Evolutionary conservation across 305 asterid genomes (phyloP), one percentile per base, ranked within the genome.

Genomic region (Striga hermonthica): DNA sequence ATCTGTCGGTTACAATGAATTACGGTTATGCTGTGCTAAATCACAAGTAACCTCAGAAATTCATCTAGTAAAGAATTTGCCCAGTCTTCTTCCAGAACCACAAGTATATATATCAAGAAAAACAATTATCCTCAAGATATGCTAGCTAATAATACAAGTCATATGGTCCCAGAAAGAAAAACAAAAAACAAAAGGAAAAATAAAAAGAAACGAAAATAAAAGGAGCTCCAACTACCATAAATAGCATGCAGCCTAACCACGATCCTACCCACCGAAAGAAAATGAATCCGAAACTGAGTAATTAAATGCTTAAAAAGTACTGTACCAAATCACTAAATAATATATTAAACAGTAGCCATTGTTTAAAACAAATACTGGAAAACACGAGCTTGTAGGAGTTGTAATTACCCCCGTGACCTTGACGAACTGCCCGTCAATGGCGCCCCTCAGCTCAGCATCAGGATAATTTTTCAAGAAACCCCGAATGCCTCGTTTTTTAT

Each of bases 381-480:
- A 56, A 63, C 39, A 16, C 11, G 60, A 60, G 58, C 11, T 9
- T 12, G 57, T 5, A 16, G 56, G 57, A 3, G 41, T 13, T 9
- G 28, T 71, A 68, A 61, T 88, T 91, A 94, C 99, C 98, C 99
- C 99, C 4, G 98, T 88, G 80, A 91, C 95, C 86, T 94, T 94
- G 71, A 94, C 96, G 79, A 65, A 84, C 84, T 91, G 95, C 44
- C 99, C 99, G 72, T 86, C 93, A 50, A 75, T 65, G 63, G 99
- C 96, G 15, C 93, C 91, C 74, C 95, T 73, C 53, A 86, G 84
- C 79, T 84, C 90, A 41, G 83, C 81, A 65, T 81, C 83, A 22
- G 86, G 86, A 73, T 80, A 77, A 58, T 72, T 75, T 47, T 64
- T 74, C 69, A 88, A 57, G 64, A 78, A 88, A 4, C 86, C 74